Base-by-base conservation (phyloP, 1,139 yeast species). In the Pichia sp. region DNA sequence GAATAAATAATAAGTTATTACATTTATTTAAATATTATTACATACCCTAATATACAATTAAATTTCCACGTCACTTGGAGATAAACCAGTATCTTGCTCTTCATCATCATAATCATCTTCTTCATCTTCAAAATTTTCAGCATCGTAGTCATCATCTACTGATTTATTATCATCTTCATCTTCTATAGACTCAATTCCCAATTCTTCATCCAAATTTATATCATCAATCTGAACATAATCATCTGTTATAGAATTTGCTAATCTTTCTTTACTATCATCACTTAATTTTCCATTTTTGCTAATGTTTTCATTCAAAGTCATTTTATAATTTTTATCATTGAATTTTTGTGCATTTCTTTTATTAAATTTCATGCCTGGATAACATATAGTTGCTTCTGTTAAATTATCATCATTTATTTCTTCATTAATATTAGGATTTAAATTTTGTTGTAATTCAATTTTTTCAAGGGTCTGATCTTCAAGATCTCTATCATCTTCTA, bases 391-490 rank as follows among this genome's bases (percentile, higher is more conserved):
- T 3, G 45, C 27, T 3, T 44, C 44, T 11, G 5, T 34, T 4
- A 26, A 8, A 2, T 34, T 27, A 9, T 27, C 26, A n/a, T 6
- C 26, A 29, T 11, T 28, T 7, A 10, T 6, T 45, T 50, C 61
- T 28, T 48, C 59, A 18, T 42, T 34, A 10, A n/a, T 31, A 4
- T 29, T 28, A 25, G 35, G 25, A 9, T 6, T 25, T 7, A 11
- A 34, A 7, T 11, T 11, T 32, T 48, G 44, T 37, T 54, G 56
- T 32, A 49, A 53, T 1, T 46, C 53, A 8, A 72, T 65, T 29
- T 68, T 73, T 42, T 67, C 73, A 48, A 72, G 61, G 0, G 81
- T 75, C 54, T 79, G 83, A 35, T 72, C 75, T 55, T 79, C 84
- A 48, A 78, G 67, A 25, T 76, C 70, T 41, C 52, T 49, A 41